phyloP scores from a whole-genome alignment of 352 stramenopile species.

The Globisporangium camurandrum region DNA sequence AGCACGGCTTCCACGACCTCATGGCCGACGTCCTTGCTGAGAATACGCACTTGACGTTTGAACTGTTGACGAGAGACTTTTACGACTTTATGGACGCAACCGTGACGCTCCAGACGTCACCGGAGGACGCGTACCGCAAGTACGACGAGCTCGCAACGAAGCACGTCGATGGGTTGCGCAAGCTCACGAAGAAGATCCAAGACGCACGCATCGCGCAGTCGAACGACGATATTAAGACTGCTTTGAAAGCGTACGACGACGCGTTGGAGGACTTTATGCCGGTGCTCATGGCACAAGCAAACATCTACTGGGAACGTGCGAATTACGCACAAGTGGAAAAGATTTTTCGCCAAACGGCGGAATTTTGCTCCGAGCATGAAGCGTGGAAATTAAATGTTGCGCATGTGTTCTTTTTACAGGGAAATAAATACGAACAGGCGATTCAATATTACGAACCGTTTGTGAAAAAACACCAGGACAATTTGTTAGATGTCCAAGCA shows the following conservation, averaged over 20 bases:
- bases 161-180: constrained; percentile 89
- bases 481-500: constrained; percentile 91
- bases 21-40: constrained; percentile 94
- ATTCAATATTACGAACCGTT: constrained; percentile 95
- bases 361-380: constrained; percentile 95
- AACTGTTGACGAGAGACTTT: constrained; percentile 90
- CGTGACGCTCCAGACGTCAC: constrained; percentile 91
- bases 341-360: constrained; percentile 90
- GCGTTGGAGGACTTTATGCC: constrained; percentile 93
- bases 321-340: constrained; percentile 96
- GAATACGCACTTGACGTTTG: constrained; percentile 91
- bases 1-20: constrained; percentile 93
- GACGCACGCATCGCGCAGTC: constrained; percentile 86
- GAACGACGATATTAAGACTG: constrained; percentile 90
- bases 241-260: constrained; percentile 91
- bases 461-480: constrained; percentile 88
- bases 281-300: constrained; percentile 94
- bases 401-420: constrained; percentile 94
- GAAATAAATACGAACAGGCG: constrained; percentile 84
- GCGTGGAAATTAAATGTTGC: constrained; percentile 95
- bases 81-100: constrained; percentile 95
- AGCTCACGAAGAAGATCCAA: constrained; percentile 93
- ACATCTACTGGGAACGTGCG: constrained; percentile 95
- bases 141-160: constrained; percentile 92
- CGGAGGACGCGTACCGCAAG: constrained; percentile 91